phyloP scores from a whole-genome alignment of 192 early-diverging fungal species.

The Coemansia asiatica region DNA sequence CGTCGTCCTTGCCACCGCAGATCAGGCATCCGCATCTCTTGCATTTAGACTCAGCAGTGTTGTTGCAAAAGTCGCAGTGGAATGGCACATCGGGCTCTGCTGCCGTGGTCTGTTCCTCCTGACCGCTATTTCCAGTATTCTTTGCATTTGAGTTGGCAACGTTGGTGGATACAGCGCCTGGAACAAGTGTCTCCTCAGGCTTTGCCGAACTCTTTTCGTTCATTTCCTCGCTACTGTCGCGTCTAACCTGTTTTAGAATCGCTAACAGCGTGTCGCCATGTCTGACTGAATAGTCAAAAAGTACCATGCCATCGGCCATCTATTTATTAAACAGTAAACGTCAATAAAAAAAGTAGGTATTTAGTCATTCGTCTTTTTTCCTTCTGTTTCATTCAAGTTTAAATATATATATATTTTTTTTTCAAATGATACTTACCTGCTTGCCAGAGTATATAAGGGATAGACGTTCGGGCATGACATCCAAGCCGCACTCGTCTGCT shows the following conservation, averaged over 20 bases:
- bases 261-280: conserved; percentile 31
- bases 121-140: background rate
- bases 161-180: background rate
- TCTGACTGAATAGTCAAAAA: conserved; percentile 48
- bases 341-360: too few species aligned
- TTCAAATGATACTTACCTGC: conserved; percentile 20
- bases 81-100: background rate
- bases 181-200: background rate
- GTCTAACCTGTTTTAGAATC: conserved; percentile 12
- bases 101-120: background rate
- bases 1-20: conserved; percentile 59
- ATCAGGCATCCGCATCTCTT: conserved; percentile 56
- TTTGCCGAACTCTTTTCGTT: background rate
- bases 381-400: too few species aligned
- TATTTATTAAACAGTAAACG: background rate
- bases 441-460: conserved; percentile 45
- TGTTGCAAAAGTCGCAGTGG: conserved; percentile 46
- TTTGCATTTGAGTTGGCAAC: background rate
- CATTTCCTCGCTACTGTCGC: background rate
- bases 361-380: background rate
- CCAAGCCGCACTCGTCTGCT: background rate
- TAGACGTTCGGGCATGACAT: conserved; percentile 13
- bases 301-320: conserved; percentile 44
- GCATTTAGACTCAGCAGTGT: conserved; percentile 27
- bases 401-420: background rate